phyloP scores from a whole-genome alignment of 306 rosid species.

The Pachyrhizus erosus region DNA sequence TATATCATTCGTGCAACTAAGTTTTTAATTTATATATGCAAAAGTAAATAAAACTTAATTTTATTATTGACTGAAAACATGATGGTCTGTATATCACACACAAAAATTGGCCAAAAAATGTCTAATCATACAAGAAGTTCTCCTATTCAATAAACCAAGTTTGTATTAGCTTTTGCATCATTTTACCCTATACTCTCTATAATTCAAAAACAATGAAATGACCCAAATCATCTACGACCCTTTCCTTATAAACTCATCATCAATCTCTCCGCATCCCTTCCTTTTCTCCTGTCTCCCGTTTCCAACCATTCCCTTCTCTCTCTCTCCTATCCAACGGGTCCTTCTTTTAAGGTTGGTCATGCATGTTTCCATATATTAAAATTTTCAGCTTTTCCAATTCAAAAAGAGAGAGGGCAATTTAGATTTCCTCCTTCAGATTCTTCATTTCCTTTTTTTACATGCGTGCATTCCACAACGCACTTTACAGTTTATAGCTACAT shows the following conservation, averaged over 20 bases:
- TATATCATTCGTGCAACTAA: too few relatives aligned
- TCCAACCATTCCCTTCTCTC: conserved; percentile 58
- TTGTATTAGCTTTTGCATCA: too few relatives aligned
- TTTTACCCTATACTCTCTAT: too few relatives aligned
- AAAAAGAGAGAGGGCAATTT: conserved; percentile 42
- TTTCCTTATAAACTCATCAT: conserved; percentile 54
- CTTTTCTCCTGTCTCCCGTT: conserved; percentile 63
- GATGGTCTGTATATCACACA: too few relatives aligned
- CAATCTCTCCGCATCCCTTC: conserved; percentile 58
- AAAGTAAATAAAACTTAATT: too few relatives aligned
- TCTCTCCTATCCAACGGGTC: conserved; percentile 56
- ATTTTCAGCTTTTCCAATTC: neutral
- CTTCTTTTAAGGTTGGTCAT: conserved; percentile 63
- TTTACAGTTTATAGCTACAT: neutral
- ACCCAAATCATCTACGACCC: conserved; percentile 41
- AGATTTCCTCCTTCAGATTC: conserved; percentile 47
- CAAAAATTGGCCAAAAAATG: too few relatives aligned
- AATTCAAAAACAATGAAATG: conserved; percentile 3
- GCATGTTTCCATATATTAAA: conserved; percentile 46
- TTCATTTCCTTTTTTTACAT: conserved; percentile 36
- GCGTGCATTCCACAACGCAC: neutral
- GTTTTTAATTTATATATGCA: too few relatives aligned
- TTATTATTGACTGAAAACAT: too few relatives aligned
- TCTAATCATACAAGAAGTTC: too few relatives aligned
- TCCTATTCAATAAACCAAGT: too few relatives aligned